Conservation (phyloP, 805 yeast species). For the Pichia nanzhaoensis region DNA sequence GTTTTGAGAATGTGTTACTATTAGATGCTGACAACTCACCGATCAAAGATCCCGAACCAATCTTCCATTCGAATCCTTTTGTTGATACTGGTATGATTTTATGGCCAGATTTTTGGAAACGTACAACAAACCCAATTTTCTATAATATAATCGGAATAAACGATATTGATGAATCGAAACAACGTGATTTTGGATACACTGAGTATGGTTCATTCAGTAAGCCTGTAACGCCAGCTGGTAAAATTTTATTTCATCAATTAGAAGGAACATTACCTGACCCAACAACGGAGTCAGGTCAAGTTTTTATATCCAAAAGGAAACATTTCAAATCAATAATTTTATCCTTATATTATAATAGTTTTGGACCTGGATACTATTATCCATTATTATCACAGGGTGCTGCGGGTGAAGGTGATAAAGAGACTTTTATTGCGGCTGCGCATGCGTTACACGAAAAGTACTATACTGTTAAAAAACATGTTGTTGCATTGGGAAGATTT, state of each 20-base stretch:
- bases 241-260: conserved; percentile 49
- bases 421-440: conserved; percentile 51
- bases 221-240: conserved; percentile 38
- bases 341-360: conserved; percentile 53
- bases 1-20: conserved; percentile 37
- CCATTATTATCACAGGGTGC: conserved; percentile 44
- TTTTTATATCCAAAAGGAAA: conserved; percentile 47
- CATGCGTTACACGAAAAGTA: conserved; percentile 51
- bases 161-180: conserved; percentile 24
- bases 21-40: conserved; percentile 40
- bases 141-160: conserved; percentile 40
- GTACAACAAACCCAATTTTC: conserved; percentile 55
- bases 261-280: conserved; percentile 59
- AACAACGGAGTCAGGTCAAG: conserved; percentile 60
- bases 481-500: conserved; percentile 50
- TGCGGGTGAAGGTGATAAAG: conserved; percentile 53
- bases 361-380: conserved; percentile 52
- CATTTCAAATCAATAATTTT: conserved; percentile 49
- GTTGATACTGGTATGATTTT: conserved; percentile 43
- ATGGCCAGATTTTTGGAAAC: conserved; percentile 70
- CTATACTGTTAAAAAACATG: conserved; percentile 52
- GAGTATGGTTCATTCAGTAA: conserved; percentile 27
- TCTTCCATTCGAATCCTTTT: conserved; percentile 36
- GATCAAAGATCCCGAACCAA: conserved; percentile 29
- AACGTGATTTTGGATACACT: conserved; percentile 6